Base-by-base conservation (phyloP, 257 asterid species). In the Petunia axillaris region DNA sequence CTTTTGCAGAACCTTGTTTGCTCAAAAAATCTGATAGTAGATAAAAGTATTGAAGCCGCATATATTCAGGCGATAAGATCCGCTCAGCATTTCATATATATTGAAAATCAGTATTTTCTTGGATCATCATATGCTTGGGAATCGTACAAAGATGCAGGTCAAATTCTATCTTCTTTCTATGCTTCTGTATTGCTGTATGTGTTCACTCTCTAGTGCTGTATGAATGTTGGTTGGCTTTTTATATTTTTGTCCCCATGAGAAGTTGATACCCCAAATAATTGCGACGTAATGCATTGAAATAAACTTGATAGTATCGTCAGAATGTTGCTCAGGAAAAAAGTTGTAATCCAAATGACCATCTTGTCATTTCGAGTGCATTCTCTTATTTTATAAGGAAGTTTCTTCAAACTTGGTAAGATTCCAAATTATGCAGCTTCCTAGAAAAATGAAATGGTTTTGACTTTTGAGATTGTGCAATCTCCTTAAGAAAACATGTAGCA, bases 61-160 rank as follows among this genome's bases (percentile, higher is more conserved):
- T 94, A 94, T 78, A 89, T 91, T 85, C 97, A 92, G 88, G 93
- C 98, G 57, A 90, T 94, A 85, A 90, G 98, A 91, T 94, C 98
- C 74, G 98, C 98, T 80, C 92, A 89, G 86, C 94, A 87, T 84
- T 94, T 92, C 80, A 89, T 94, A 86, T 94, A 94, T 62, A 92
- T 94, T 76, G 97, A 92, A 83, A 94, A 94, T 83, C 98, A 94
- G 77, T 94, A 94, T 86, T 94, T 94, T 87, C 95, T 94, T 64
- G 98, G 98, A 80, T 91, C 98, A 64, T 92, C 98, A 4, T 94
- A 92, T 82, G 97, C 91, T 81, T 94, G 98, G 98, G 92, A 93
- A 6, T 85, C 95, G 2, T 92, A 91, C 91, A 89, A 88, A 85
- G 90, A 90, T 92, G 97, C 97, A 81, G 98, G 98, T 94, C 64